Evolutionary conservation across 768 basidiomycete genomes (phyloP), one percentile per base, ranked within the genome.

Genomic region (Mycena belliarum): DNA sequence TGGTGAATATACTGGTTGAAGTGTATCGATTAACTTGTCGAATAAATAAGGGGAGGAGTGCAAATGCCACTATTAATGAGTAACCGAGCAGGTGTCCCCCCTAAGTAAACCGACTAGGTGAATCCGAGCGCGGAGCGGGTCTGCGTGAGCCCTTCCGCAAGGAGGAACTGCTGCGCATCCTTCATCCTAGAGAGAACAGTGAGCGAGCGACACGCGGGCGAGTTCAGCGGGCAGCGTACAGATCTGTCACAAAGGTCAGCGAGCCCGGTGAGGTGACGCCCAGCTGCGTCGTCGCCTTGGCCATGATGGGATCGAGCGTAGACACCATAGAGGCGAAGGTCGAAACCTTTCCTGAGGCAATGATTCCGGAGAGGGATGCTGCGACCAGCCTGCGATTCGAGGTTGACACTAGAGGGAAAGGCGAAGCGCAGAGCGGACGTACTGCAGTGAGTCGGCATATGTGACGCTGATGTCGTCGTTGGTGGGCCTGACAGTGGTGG

Each of bases 91-190:
- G 16, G 33, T 35, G 29, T 35, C 29, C 29, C 6, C 7, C 12
- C 7, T 12, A 32, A 32, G 4, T 14, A 35, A 16, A 10, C 35
- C 35, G 18, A n/a, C 18, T 38, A 38, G 37, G 37, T n/a, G 65
- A 73, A 75, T 11, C 73, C 74, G 44, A 74, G 68, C 12, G 68
- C 69, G 44, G 70, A 61, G 28, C 71, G 59, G 18, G 73, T 73
- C 60, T 69, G 66, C 8, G 72, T 70, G 66, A 72, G 71, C n/a
- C 69, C 69, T 50, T 72, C 70, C 23, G 57, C 60, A 35, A 57
- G 58, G 26, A 74, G 42, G 70, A 75, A 75, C 57, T 75, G 73
- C 33, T 62, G 57, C 6, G 72, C 74, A 57, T 75, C 74, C 28
- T 71, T 63, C 72, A 74, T 71, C 67, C 74, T 61, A 33, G 23